These are phyloP conservation scores for Epichloe brachyelytri DNA, from an alignment of 2,329 filamentous ascomycete species.

Conservation along the genomic window DNA sequence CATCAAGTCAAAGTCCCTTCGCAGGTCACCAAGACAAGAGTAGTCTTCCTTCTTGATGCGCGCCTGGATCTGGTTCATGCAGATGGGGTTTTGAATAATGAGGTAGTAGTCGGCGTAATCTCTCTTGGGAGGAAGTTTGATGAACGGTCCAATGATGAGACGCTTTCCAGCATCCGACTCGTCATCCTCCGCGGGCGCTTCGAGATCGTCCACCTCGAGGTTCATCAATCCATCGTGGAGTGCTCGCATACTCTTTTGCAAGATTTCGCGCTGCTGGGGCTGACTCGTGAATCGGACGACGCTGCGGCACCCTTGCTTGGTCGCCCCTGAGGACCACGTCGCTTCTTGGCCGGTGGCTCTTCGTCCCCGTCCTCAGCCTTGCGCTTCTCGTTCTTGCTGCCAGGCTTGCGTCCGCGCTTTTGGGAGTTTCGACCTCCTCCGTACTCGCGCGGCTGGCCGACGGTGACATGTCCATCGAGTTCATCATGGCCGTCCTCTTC, in stretches of 20 bases:
- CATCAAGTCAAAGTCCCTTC: constrained; percentile 69
- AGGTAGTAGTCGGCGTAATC: constrained; percentile 93
- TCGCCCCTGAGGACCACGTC: constrained; percentile 56
- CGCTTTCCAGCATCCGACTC: constrained; percentile 51
- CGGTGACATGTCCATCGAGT: constrained; percentile 53
- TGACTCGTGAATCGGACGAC: constrained; percentile 35
- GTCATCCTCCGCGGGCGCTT: constrained; percentile 42
- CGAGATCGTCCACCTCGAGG: constrained; percentile 65
- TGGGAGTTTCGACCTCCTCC: constrained; percentile 62
- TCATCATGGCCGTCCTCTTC: constrained; percentile 33
- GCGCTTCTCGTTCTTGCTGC: constrained; percentile 65
- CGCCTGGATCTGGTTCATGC: constrained; percentile 87
- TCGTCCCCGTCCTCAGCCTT: constrained; percentile 72
- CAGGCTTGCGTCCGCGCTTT: constrained; percentile 78
- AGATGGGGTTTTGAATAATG: constrained; percentile 84
- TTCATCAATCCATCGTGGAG: constrained; percentile 73
- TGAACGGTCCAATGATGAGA: constrained; percentile 84
- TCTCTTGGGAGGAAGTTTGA: constrained; percentile 78
- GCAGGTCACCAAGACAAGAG: constrained; percentile 64
- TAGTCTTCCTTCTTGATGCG: constrained; percentile 97
- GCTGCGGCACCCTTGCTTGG: constrained; percentile 42
- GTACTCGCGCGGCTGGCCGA: constrained; percentile 69
- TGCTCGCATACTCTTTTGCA: constrained; percentile 67
- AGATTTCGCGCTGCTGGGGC: constrained; percentile 54
- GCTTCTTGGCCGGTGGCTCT: constrained; percentile 67